Evolutionary conservation across 1,139 yeast species (phyloP), one percentile per base, ranked within the genome.

Genomic region (Lodderomyces elongisporus): DNA sequence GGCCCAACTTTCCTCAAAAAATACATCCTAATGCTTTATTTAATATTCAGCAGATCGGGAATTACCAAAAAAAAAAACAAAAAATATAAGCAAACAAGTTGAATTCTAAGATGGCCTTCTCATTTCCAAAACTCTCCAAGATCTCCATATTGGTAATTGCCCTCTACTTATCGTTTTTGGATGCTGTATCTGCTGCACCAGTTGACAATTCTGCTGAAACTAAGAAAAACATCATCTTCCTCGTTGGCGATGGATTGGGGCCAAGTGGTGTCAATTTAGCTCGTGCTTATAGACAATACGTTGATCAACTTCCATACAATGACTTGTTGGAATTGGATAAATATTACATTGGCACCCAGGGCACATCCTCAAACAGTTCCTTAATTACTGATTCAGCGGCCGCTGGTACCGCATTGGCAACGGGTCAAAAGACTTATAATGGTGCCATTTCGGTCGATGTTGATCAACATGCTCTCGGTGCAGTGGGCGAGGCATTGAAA

Each of bases 181-280:
- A 40, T 23, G 33, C 28, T 13, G 34, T 41, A 25, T 26, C 14
- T 4, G 36, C 40, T 28, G 40, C 36, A 17, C 45, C 45, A 14
- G 38, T 42, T 18, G 41, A 41, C 18, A 39, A 37, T 26, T 32
- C 39, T 15, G 23, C 23, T 26, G n/a, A n/a, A n/a, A n/a, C 37
- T 41, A 60, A 53, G 41, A 76, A 74, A 48, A 85, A 85, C 47
- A 71, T 85, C 35, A 81, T 87, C 31, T 82, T 87, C 63, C 78
- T 85, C 75, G 93, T 87, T 14, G 80, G 93, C 2, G 96, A 87
- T 55, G 95, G 96, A 17, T 85, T 85, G 82, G 95, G 95, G 0
- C 94, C 95, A 2, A 81, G 93, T 0, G 79, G 91, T 3, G 55
- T 85, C 40, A 77, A 88, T 5, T 59, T 85, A 52, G 78, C 95